Conservation (phyloP, 2,329 filamentous ascomycete species). For the Calonectria leucothoes region DNA sequence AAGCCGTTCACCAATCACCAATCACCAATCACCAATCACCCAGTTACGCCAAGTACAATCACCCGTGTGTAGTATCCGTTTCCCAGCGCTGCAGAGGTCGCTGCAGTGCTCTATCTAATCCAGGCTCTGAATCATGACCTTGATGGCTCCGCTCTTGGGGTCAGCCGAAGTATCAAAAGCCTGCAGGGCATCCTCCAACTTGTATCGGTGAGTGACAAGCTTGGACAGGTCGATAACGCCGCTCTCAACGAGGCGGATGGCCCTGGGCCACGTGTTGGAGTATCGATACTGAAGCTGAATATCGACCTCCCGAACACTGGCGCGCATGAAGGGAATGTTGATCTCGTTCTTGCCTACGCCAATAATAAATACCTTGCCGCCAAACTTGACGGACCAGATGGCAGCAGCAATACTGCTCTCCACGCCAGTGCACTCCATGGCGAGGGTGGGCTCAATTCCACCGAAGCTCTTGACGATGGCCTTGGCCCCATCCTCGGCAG, state of each 20-base stretch:
- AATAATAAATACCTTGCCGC: slow-evolving; percentile 96
- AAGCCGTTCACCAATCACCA: slow-evolving; percentile 32
- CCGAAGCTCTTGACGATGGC: slow-evolving; percentile 77
- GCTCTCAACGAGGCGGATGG: slow-evolving; percentile 87
- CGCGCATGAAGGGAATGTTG: slow-evolving; percentile 93
- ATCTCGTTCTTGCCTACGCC: slow-evolving; percentile 97
- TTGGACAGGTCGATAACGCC: slow-evolving; percentile 84
- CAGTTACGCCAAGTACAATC: slow-evolving; percentile 40
- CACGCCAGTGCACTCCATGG: slow-evolving; percentile 94
- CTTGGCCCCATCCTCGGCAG: slow-evolving; percentile 77
- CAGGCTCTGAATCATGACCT: slow-evolving; percentile 90
- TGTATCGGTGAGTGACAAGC: slow-evolving; percentile 89
- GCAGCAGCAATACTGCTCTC: slow-evolving; percentile 88
- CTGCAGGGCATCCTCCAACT: slow-evolving; percentile 86
- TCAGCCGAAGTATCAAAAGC: slow-evolving; percentile 92
- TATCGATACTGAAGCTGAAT: slow-evolving; percentile 98
- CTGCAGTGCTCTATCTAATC: slow-evolving; percentile 55
- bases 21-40: slow-evolving; percentile 35
- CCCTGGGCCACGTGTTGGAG: slow-evolving; percentile 94
- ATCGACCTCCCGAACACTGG: slow-evolving; percentile 92
- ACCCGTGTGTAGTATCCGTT: slow-evolving; percentile 24
- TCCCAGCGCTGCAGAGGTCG: too few relatives aligned
- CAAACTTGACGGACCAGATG: slow-evolving; percentile 93
- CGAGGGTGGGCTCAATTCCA: slow-evolving; percentile 82
- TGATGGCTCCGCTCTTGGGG: slow-evolving; percentile 94